phyloP scores from a whole-genome alignment of 1,139 yeast genomes.

The Sugiyamaella pinicola region DNA sequence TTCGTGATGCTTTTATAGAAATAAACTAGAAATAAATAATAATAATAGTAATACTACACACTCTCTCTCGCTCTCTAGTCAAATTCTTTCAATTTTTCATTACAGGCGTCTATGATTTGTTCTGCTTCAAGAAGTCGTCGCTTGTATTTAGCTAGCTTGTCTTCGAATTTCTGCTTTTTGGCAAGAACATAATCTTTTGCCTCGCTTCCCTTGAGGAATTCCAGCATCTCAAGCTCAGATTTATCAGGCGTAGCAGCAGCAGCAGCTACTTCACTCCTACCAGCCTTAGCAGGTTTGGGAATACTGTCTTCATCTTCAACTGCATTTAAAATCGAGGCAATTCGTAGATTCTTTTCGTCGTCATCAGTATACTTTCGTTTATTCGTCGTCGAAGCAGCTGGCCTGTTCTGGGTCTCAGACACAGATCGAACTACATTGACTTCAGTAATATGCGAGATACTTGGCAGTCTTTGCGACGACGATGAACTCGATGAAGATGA shows the following conservation, averaged over 20 bases:
- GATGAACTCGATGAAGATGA: constrained; percentile 13
- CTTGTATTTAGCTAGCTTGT: constrained; percentile 37
- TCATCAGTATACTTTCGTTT: constrained; percentile 18
- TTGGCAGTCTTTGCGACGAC: constrained; percentile 19
- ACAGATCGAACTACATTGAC: neutral
- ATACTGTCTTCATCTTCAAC: constrained; percentile 13
- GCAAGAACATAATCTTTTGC: constrained; percentile 39
- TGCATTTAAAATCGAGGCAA: constrained; percentile 32
- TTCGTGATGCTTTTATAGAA: neutral
- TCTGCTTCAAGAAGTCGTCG: constrained; percentile 35
- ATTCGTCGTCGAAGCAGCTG: constrained; percentile 13
- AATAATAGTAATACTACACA: constrained; percentile 1
- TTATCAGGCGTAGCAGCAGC: neutral
- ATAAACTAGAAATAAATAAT: constrained; percentile 9
- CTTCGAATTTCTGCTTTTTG: constrained; percentile 39
- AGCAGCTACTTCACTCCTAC: neutral
- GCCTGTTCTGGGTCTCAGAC: constrained; percentile 3
- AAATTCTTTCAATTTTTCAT: constrained; percentile 32
- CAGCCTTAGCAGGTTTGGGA: neutral
- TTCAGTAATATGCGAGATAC: constrained; percentile 22
- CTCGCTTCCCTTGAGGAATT: constrained; percentile 35
- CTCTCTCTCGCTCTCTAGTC: constrained; percentile 2
- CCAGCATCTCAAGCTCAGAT: constrained; percentile 35
- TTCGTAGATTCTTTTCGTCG: constrained; percentile 25
- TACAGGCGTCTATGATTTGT: constrained; percentile 35